These are phyloP conservation scores for Tilletia walkeri DNA, from an alignment of 1,284 basidiomycete species.

Conservation along the genomic window DNA sequence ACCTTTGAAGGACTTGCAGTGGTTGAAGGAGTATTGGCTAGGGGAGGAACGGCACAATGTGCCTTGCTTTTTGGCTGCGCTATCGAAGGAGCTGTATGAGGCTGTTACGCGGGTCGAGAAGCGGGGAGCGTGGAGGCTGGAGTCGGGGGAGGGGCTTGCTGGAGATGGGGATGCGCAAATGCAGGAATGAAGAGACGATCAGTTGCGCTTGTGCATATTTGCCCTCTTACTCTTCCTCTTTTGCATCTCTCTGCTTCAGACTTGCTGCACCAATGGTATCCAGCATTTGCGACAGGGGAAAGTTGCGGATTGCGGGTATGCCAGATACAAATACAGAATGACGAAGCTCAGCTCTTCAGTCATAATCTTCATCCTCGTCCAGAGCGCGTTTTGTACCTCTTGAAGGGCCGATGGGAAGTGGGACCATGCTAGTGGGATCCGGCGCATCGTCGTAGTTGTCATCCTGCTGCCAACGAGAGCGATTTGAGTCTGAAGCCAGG, in stretches of 20 bases:
- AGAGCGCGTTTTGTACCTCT: conserved; percentile 46
- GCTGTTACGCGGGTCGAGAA: conserved; percentile 25
- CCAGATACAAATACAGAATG: not conserved
- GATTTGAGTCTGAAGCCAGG: not conserved
- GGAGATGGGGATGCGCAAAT: conserved; percentile 1
- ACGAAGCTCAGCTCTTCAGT: conserved; percentile 26
- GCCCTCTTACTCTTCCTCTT: no score
- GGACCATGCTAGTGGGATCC: not conserved
- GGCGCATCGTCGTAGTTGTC: conserved; percentile 10
- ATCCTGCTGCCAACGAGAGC: not conserved
- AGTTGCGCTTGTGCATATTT: no score
- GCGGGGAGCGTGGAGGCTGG: conserved; percentile 12
- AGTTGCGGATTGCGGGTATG: not conserved
- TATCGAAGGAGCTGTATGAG: conserved; percentile 60
- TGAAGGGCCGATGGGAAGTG: not conserved
- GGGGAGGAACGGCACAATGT: conserved; percentile 59
- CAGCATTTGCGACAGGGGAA: not conserved
- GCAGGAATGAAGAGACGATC: not conserved
- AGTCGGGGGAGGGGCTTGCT: not conserved
- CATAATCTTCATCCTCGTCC: conserved; percentile 55
- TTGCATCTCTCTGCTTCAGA: no score
- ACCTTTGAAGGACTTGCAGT: not conserved
- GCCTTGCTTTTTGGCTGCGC: conserved; percentile 61
- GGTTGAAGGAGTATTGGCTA: conserved; percentile 58
- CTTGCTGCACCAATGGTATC: not conserved